Evolutionary conservation across 2,329 filamentous ascomycete species (phyloP).

Genomic region (Cytospora mali): DNA sequence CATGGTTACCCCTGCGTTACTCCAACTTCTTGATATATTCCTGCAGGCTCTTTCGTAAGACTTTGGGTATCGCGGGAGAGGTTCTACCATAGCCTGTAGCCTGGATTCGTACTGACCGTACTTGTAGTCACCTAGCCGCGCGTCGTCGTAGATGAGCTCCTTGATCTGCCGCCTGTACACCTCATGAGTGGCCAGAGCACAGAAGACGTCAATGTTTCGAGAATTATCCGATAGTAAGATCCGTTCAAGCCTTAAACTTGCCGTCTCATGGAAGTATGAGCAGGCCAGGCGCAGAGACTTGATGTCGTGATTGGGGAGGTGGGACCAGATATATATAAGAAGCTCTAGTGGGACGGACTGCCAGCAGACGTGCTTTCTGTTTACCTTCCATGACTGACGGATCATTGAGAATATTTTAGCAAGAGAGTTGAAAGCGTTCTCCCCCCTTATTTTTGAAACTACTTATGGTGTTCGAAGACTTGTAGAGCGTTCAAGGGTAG

Average conservation of each 20-base stretch:
- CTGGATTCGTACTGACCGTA: too few relatives aligned
- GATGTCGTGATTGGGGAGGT: conserved; percentile 6
- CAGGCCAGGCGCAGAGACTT: conserved; percentile 16
- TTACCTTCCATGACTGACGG: too few relatives aligned
- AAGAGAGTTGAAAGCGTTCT: too few relatives aligned
- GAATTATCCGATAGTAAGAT: conserved; percentile 16
- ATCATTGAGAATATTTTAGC: too few relatives aligned
- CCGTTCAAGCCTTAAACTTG: conserved; percentile 2
- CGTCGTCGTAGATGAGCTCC: conserved; percentile 17
- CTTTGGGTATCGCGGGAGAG: not conserved
- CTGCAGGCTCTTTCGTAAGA: not conserved
- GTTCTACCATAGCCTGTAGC: not conserved
- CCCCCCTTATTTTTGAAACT: too few relatives aligned
- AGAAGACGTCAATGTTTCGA: conserved; percentile 8
- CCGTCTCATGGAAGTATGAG: not conserved
- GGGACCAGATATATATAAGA: not conserved
- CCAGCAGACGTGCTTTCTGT: not conserved
- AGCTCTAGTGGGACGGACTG: conserved; percentile 6
- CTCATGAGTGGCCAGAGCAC: conserved; percentile 4
- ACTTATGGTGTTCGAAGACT: too few relatives aligned
- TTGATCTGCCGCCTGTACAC: not conserved
- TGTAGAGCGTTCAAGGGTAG: too few relatives aligned
- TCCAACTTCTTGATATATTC: not conserved
- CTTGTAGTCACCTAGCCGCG: conserved; percentile 1
- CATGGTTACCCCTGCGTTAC: not conserved